Evolutionary conservation across 2,329 filamentous ascomycete genomes (phyloP), one percentile per base, ranked within the genome.

Genomic region (Phialophora tarda): DNA sequence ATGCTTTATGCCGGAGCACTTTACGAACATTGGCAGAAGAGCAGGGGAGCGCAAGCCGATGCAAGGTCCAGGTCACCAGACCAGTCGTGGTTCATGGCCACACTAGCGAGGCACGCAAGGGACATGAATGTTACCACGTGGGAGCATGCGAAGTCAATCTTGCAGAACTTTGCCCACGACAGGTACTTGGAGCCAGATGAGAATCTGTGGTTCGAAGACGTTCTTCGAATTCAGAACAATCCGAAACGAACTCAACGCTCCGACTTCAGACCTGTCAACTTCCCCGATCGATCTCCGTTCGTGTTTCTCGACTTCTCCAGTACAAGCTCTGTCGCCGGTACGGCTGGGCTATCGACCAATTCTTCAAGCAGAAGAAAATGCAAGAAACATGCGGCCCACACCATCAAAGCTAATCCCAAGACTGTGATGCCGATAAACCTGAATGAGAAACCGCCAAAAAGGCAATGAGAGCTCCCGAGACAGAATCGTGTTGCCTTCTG

Each of bases 1-100:
- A 65, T 57, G 30, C 44, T 61, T 26, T 65, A 57, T 23, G 58
- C 58, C 11, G 63, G 63, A n/a, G 63, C 63, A 12, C 26, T 57
- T 26, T 26, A 50, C 30, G 63, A 65, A 26, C 50, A 65, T 47
- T 23, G 61, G 5, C 54, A 58, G 41, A 57, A 48, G 23, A 34
- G 32, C 28, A 26, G 38, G n/a, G 28, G 17, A 24, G 7, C 2
- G 54, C 28, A 30, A 10, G 2, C 30, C 7, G 30, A 30, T 30
- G 30, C 28, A 26, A 44, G n/a, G 10, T 23, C 4, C 48, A 54
- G 21, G 2, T n/a, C 34, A 34, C 10, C 8, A 24, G 41, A 30
- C 12, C 24, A 34, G 30, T 21, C 61, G 26, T 64, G 62, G 62
- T 64, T 64, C 23, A 64, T 11, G 11, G 26, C n/a, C 23, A 53